Conservation (phyloP, 2,329 filamentous ascomycete species). For the Curvularia spicifera region DNA sequence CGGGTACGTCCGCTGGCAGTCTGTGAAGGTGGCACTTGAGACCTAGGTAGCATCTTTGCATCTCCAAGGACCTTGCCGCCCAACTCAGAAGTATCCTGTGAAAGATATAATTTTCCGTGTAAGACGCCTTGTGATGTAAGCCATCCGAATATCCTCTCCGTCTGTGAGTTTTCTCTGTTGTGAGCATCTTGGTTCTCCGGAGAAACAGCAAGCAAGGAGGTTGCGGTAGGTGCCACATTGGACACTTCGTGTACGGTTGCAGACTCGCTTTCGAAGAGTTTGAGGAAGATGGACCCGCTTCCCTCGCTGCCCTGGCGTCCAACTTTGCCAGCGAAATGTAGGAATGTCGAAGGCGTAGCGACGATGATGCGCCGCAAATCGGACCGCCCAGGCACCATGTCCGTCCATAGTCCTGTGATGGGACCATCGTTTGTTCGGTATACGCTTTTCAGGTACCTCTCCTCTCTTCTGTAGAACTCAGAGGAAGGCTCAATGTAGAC, state of each 20-base stretch:
- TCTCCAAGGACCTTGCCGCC: conserved; percentile 78
- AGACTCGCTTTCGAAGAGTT: conserved; percentile 85
- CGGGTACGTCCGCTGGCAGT: conserved; percentile 69
- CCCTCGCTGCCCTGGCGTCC: conserved; percentile 77
- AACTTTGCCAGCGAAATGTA: conserved; percentile 81
- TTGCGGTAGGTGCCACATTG: conserved; percentile 63
- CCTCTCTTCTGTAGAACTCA: conserved; percentile 94
- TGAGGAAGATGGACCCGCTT: conserved; percentile 82
- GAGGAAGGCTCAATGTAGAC: conserved; percentile 91
- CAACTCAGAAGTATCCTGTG: conserved; percentile 66
- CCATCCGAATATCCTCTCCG: conserved; percentile 86
- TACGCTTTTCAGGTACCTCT: conserved; percentile 85
- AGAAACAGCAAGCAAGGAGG: conserved; percentile 75
- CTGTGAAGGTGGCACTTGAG: conserved; percentile 74
- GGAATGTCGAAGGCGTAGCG: conserved; percentile 76
- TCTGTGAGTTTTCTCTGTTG: conserved; percentile 59
- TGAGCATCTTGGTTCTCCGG: conserved; percentile 68
- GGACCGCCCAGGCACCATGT: conserved; percentile 69
- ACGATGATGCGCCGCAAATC: conserved; percentile 81
- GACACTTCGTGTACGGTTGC: conserved; percentile 77
- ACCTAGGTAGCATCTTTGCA: conserved; percentile 76
- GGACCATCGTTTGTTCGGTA: conserved; percentile 83
- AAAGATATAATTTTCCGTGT: conserved; percentile 77
- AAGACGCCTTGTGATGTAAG: conserved; percentile 84
- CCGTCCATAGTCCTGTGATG: conserved; percentile 85